These are phyloP conservation scores for Ganoderma multipileum DNA, from an alignment of 1,284 basidiomycete species.

Conservation along the genomic window DNA sequence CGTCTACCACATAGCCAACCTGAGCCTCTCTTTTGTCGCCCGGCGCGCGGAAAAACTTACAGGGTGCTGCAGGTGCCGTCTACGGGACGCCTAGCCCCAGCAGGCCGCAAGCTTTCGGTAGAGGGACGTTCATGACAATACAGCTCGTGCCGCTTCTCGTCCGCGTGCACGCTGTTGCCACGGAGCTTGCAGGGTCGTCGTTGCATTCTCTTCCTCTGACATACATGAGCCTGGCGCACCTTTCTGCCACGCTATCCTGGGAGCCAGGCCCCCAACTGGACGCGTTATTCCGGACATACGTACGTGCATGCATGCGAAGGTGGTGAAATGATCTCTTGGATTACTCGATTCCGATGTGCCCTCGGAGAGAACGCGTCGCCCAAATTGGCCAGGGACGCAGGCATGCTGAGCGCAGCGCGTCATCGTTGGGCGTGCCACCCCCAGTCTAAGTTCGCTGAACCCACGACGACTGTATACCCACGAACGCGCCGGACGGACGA, in stretches of 20 bases:
- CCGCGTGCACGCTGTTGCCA: conserved; percentile 4
- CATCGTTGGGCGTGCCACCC: background rate
- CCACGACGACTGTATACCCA: background rate
- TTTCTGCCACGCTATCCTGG: background rate
- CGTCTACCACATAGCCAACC: conserved; percentile 1
- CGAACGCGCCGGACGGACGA: background rate
- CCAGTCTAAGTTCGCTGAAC: background rate
- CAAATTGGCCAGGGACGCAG: background rate
- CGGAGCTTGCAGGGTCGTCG: conserved; percentile 5
- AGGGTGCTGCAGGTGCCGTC: conserved; percentile 20
- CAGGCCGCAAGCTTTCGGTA: background rate
- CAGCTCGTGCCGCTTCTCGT: conserved; percentile 4
- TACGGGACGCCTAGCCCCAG: conserved; percentile 9
- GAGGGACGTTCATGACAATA: background rate
- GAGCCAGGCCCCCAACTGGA: background rate
- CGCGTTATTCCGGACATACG: conserved; percentile 7
- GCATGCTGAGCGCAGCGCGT: background rate
- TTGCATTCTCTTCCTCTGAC: background rate
- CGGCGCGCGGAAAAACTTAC: conserved; percentile 25
- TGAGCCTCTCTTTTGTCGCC: conserved; percentile 15
- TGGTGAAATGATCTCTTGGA: conserved; percentile 7
- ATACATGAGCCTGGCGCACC: conserved; percentile 7
- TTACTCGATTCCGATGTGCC: conserved; percentile 27
- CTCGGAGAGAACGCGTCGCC: conserved; percentile 28
- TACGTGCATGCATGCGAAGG: conserved; percentile 1